Evolutionary conservation across 495 filamentous ascomycete species (phyloP).

Genomic region (Annulohypoxylon moriforme): DNA sequence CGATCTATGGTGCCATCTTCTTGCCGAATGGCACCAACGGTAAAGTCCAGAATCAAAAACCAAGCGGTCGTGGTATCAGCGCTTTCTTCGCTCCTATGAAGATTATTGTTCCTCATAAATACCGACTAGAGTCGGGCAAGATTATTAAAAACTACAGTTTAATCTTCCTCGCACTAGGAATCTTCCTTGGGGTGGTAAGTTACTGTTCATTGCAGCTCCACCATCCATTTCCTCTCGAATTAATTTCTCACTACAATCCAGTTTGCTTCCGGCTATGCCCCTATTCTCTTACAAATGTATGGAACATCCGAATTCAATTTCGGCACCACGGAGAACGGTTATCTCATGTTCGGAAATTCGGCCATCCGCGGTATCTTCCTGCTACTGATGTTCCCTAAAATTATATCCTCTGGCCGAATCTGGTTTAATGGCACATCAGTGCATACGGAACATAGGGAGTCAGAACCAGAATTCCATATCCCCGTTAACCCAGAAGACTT

Average conservation of each 20-base stretch:
- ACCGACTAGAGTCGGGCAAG: conserved; percentile 55
- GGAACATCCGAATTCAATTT: conserved; percentile 66
- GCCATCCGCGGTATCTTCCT: conserved; percentile 65
- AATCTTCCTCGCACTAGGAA: conserved; percentile 63
- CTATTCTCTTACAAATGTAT: conserved; percentile 64
- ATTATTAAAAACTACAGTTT: conserved; percentile 61
- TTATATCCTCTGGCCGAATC: conserved; percentile 61
- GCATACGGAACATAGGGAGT: conserved; percentile 13
- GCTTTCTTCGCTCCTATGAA: conserved; percentile 66
- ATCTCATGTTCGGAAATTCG: conserved; percentile 63
- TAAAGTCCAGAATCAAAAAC: conserved; percentile 41
- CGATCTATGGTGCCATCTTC: conserved; percentile 51
- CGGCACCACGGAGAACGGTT: conserved; percentile 63
- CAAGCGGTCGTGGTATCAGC: conserved; percentile 48
- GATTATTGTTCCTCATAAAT: conserved; percentile 61
- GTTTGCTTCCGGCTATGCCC: conserved; percentile 66
- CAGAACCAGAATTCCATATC: conserved; percentile 28
- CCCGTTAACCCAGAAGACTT: conserved; percentile 53
- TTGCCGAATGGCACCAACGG: conserved; percentile 32
- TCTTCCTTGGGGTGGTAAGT: conserved; percentile 65
- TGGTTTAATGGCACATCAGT: conserved; percentile 51
- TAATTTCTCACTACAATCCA: conserved; percentile 20
- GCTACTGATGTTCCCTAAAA: conserved; percentile 64
- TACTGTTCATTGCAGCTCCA: not conserved
- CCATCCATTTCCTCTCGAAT: not conserved